phyloP scores from a whole-genome alignment of 495 filamentous ascomycete genomes.

The Aspergillus diversus region DNA sequence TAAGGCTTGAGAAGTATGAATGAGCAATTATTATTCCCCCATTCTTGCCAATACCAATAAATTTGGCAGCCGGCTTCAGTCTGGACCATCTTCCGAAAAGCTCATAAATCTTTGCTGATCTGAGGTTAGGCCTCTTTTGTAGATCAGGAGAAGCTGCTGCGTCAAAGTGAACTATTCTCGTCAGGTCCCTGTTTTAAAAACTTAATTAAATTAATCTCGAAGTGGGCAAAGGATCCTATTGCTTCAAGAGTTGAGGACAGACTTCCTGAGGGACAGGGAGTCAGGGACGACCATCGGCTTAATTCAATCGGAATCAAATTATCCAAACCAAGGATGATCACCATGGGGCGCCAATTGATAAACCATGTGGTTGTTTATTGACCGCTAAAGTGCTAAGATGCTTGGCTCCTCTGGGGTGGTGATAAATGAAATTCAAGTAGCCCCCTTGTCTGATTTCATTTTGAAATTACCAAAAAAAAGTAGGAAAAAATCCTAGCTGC shows the following conservation, averaged over 20 bases:
- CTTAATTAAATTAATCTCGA: conserved; percentile 19
- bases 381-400: conserved; percentile 12
- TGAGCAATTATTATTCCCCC: neutral
- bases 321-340: neutral
- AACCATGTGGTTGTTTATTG: conserved; percentile 15
- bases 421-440: neutral
- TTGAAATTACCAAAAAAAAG: too few species aligned
- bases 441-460: too few species aligned
- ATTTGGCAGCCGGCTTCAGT: neutral
- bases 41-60: neutral
- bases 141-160: conserved; percentile 5
- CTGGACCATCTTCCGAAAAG: neutral
- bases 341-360: neutral
- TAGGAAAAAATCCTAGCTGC: neutral
- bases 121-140: conserved; percentile 5
- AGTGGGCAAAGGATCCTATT: neutral
- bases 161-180: neutral
- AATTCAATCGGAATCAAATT: conserved; percentile 1
- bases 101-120: neutral
- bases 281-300: neutral
- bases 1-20: too few species aligned
- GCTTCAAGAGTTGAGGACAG: neutral
- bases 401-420: conserved; percentile 1
- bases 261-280: neutral
- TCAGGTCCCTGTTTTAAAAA: conserved; percentile 4